These are phyloP conservation scores for Pichia thaimueangensis DNA, from an alignment of 805 yeast species.

Conservation along the genomic window DNA sequence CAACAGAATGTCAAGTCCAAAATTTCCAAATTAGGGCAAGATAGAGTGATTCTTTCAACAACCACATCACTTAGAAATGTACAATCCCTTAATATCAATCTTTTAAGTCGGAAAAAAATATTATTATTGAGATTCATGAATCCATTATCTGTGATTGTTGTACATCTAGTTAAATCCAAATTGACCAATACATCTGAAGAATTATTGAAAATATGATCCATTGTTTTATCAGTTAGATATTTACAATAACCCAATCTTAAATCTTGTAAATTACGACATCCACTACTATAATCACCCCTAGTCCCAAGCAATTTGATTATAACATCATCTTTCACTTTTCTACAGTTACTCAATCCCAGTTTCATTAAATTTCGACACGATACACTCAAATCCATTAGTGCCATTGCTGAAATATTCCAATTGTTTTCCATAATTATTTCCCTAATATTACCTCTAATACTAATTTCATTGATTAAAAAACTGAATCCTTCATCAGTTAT, in stretches of 20 bases:
- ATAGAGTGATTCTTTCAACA: conserved; percentile 52
- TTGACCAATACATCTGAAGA: conserved; percentile 50
- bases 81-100: conserved; percentile 60
- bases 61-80: conserved; percentile 65
- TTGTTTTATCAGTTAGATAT: conserved; percentile 60
- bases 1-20: conserved; percentile 70
- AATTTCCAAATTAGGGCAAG: conserved; percentile 50
- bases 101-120: conserved; percentile 46
- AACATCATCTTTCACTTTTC: conserved; percentile 68
- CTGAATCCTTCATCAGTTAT: conserved; percentile 71
- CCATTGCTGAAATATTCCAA: conserved; percentile 78
- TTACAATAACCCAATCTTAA: conserved; percentile 69
- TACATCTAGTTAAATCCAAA: conserved; percentile 66
- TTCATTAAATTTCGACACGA: conserved; percentile 55
- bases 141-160: conserved; percentile 71
- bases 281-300: conserved; percentile 30
- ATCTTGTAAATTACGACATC: conserved; percentile 52
- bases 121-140: conserved; percentile 58
- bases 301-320: conserved; percentile 64
- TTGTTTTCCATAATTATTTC: conserved; percentile 56
- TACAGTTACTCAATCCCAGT: conserved; percentile 64
- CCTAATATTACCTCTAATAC: conserved; percentile 54
- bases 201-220: conserved; percentile 55
- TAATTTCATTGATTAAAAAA: conserved; percentile 63
- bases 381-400: conserved; percentile 69